These are phyloP conservation scores for Hymenoscyphus albidus DNA, from an alignment of 2,329 filamentous ascomycete species.

Conservation along the genomic window DNA sequence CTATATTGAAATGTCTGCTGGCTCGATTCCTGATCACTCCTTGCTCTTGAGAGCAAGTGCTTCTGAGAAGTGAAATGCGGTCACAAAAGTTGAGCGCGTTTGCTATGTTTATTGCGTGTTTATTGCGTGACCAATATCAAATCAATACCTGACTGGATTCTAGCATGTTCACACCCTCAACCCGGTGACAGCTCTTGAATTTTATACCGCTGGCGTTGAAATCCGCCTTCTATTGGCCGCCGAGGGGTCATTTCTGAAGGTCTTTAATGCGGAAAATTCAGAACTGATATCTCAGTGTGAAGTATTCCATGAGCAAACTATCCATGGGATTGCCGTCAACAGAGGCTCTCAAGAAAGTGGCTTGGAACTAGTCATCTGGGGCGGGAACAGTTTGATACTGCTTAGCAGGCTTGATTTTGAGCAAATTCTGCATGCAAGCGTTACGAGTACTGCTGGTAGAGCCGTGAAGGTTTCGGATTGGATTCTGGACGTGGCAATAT, in stretches of 20 bases:
- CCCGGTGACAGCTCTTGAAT: slow-evolving; percentile 58
- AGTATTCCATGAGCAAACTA: slow-evolving; percentile 64
- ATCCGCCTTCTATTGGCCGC: slow-evolving; percentile 50
- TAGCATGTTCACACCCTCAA: slow-evolving; percentile 35
- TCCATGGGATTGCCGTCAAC: slow-evolving; percentile 65
- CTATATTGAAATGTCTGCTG: not conserved
- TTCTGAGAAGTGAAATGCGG: not conserved
- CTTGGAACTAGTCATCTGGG: slow-evolving; percentile 60
- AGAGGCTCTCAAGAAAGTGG: slow-evolving; percentile 14
- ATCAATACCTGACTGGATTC: slow-evolving; percentile 5
- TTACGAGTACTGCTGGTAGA: slow-evolving; percentile 20
- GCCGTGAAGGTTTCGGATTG: slow-evolving; percentile 62
- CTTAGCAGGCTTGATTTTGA: slow-evolving; percentile 33
- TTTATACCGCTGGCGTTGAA: slow-evolving; percentile 39
- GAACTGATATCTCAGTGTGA: slow-evolving; percentile 41
- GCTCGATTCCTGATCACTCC: not conserved
- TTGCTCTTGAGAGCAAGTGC: slow-evolving; percentile 1
- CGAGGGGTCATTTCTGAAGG: slow-evolving; percentile 55
- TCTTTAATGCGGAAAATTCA: slow-evolving; percentile 42
- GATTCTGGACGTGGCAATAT: slow-evolving; percentile 66
- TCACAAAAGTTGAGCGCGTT: not conserved
- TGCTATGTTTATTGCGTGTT: not conserved
- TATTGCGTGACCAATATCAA: not conserved
- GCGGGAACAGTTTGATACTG: slow-evolving; percentile 50
- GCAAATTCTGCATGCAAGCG: slow-evolving; percentile 12